Conservation (phyloP, 2,329 filamentous ascomycete species). For the Cladosporium sp. region DNA sequence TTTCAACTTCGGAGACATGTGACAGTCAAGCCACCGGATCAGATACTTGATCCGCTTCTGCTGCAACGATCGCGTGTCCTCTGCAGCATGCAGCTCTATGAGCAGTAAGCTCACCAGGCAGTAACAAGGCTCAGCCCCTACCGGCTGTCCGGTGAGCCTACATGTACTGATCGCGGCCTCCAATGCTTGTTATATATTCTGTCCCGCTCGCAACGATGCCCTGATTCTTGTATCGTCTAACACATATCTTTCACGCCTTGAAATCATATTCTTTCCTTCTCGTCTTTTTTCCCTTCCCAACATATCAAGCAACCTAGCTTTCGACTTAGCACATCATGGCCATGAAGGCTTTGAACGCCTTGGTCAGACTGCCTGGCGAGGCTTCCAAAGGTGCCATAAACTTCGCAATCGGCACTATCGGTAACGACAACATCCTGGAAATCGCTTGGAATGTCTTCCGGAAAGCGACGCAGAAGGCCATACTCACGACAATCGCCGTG, state of each 20-base stretch:
- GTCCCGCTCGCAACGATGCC: not conserved
- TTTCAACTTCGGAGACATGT: not conserved
- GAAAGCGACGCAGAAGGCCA: slow-evolving; percentile 1
- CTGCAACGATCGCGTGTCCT: slow-evolving; percentile 7
- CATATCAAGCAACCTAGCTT: not conserved
- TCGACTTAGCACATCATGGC: not conserved
- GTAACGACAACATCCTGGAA: not conserved
- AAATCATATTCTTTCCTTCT: too few relatives aligned
- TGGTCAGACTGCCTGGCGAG: not conserved
- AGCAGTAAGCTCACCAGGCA: slow-evolving; percentile 5
- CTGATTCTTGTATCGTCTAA: not conserved
- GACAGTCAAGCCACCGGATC: not conserved
- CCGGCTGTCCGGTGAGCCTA: not conserved
- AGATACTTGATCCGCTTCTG: not conserved
- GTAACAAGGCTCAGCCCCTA: slow-evolving; percentile 7
- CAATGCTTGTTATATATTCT: not conserved
- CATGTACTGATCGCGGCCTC: not conserved
- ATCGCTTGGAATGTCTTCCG: slow-evolving; percentile 3
- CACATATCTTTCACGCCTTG: not conserved
- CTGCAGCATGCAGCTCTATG: slow-evolving; percentile 7
- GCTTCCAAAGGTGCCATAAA: not conserved
- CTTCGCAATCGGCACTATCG: not conserved
- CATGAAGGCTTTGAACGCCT: not conserved
- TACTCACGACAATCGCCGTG: not conserved
- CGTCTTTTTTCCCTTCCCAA: too few relatives aligned